Evolutionary conservation across 768 basidiomycete genomes (phyloP).

Genomic region (Leccinum barrowsii): DNA sequence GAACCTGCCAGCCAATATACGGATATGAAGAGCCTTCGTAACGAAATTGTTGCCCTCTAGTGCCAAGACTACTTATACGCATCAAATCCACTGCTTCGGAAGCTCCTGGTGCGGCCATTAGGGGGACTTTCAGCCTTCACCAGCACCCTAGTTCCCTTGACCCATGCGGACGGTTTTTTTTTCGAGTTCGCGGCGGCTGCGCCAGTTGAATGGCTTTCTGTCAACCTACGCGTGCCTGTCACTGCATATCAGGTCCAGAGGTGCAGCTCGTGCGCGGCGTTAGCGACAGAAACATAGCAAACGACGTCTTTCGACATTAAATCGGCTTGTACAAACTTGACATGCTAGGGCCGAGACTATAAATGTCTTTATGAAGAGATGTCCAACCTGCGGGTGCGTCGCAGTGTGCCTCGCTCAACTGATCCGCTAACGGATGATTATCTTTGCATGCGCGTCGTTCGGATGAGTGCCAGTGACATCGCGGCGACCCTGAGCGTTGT

Average conservation of each 20-base stretch:
- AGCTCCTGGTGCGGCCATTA: not conserved
- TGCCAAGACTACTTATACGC: not conserved
- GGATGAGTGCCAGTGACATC: not conserved
- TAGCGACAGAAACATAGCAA: not conserved
- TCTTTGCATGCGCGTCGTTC: not conserved
- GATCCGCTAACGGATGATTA: not conserved
- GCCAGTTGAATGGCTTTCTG: not conserved
- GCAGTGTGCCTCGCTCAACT: not conserved
- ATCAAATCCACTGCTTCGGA: not conserved
- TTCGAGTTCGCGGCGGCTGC: not conserved
- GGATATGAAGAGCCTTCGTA: not conserved
- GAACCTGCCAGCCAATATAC: not conserved
- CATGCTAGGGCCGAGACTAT: not conserved
- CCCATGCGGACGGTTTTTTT: constrained; percentile 1
- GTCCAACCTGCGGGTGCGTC: not conserved
- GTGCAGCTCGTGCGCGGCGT: not conserved
- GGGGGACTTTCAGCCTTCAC: not conserved
- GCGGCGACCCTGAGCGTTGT: not conserved
- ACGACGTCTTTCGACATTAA: not conserved
- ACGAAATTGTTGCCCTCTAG: not conserved
- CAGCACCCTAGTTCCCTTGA: not conserved
- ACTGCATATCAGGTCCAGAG: not conserved
- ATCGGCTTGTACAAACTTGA: not conserved
- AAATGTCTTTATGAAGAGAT: not conserved
- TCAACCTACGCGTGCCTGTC: not conserved